Base-by-base conservation (phyloP, 192 early-diverging fungal genomes). In the Linnemannia elongata region DNA sequence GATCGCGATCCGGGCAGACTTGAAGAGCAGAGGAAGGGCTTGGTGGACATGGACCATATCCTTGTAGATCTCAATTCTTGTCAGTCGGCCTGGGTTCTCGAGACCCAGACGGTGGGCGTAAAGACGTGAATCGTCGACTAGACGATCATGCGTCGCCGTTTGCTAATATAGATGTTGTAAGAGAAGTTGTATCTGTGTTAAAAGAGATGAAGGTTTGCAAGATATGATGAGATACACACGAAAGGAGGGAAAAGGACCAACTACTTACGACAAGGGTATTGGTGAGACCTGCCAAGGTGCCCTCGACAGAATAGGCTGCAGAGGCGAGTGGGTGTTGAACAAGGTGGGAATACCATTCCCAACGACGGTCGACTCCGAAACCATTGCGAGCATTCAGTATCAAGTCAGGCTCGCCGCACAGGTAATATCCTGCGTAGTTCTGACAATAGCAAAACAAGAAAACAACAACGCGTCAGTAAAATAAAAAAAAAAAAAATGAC, bases 41-140 rank as follows among this genome's bases (percentile, higher is more conserved):
- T 80, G 79, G 55, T 80, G 79, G 7, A 80, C 79, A 20, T 80
- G 79, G 42, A 80, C 72, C 79, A 80, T 80, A 20, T 80, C 71
- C n/a, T 60, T 60, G 44, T 80, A 80, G 72, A 57, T 72, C 35
- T 80, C 79, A 18, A 80, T 74, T 17, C 79, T 71, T 4, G 55
- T 63, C 6, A 80, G 18, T 6, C 15, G 22, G 17, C 49, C 42
- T 4, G 72, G 57, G 42, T 80, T 80, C 41, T 72, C 79, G 27
- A 80, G 79, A 1, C 79, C 79, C 41, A 74, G 22, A 20, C 79
- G 79, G 42, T 80, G 79, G 20, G 71, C 79, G 44, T 74, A 74
- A 12, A 80, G 54, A 6, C 79, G 70, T 20, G 44, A 63, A 30
- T 80, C 79, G 42, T 74, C 79, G 20, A 80, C 27, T 10, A 80